phyloP scores from a whole-genome alignment of 2,329 filamentous ascomycete genomes.

The Scedosporium dehoogii region DNA sequence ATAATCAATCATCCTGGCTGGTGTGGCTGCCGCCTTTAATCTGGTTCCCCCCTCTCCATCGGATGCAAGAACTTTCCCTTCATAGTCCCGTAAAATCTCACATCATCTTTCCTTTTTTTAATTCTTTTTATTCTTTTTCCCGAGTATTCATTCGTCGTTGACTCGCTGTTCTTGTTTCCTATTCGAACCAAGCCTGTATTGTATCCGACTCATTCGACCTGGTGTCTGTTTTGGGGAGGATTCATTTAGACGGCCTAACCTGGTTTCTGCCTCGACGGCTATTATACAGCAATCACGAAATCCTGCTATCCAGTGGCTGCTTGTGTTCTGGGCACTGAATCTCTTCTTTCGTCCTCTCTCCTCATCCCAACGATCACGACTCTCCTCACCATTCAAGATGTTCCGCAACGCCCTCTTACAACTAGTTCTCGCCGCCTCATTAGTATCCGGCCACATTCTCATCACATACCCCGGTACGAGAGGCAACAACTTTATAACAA shows the following conservation, averaged over 20 bases:
- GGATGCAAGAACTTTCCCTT: neutral
- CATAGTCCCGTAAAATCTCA: neutral
- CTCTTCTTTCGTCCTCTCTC: neutral
- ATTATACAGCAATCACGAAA: no score
- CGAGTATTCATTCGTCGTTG: neutral
- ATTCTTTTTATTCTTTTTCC: neutral
- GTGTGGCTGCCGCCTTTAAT: neutral
- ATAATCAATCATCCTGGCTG: neutral
- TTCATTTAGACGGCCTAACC: no score
- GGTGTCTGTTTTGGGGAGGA: neutral
- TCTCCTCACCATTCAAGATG: neutral
- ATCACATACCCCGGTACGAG: slow-evolving; percentile 57
- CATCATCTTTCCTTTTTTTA: neutral
- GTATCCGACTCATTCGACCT: neutral
- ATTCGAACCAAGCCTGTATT: neutral
- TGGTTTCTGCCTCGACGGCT: no score
- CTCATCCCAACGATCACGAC: neutral
- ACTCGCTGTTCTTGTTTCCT: neutral
- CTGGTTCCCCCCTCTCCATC: neutral
- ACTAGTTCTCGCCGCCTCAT: slow-evolving; percentile 8
- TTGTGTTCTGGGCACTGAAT: no score
- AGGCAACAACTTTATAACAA: slow-evolving; percentile 55
- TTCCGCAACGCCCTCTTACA: slow-evolving; percentile 3
- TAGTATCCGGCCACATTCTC: slow-evolving; percentile 36
- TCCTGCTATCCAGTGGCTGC: neutral